Conservation (phyloP, 768 basidiomycete species). For the Naganishia vishniacii region DNA sequence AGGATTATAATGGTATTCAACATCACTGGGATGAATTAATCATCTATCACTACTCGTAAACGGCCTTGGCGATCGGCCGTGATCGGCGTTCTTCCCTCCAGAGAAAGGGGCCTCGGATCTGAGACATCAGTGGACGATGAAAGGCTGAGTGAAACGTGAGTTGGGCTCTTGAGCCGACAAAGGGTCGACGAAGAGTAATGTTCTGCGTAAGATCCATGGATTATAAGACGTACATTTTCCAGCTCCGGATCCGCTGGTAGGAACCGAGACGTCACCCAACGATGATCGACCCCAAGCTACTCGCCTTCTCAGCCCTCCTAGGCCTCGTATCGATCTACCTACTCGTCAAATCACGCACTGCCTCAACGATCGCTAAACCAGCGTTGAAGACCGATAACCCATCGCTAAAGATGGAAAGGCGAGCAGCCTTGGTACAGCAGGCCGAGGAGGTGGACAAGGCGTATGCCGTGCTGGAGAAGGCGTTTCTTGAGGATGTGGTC, state of each 20-base stretch:
- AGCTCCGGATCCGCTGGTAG: no score
- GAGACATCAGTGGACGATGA: no score
- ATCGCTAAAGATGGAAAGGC: slow-evolving; percentile 41
- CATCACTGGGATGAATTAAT: no score
- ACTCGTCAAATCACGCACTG: background rate
- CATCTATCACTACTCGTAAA: no score
- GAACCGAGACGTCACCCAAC: no score
- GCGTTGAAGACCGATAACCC: no score
- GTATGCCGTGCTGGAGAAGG: slow-evolving; percentile 48
- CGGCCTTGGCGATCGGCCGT: slow-evolving; percentile 19
- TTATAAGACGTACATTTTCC: no score
- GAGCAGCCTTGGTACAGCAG: slow-evolving; percentile 51
- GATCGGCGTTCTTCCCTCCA: slow-evolving; percentile 8
- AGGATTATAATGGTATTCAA: no score
- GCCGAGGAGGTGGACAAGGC: slow-evolving; percentile 49
- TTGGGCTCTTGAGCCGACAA: no score
- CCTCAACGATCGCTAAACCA: background rate
- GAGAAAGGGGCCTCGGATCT: background rate
- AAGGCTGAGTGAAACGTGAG: no score
- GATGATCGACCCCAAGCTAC: slow-evolving; percentile 1
- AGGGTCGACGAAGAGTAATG: no score
- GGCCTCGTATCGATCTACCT: background rate
- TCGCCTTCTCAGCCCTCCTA: slow-evolving; percentile 7
- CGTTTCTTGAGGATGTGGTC: slow-evolving; percentile 35
- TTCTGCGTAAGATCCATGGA: no score